Conservation (phyloP, 2,329 filamentous ascomycete species). For the Teratosphaeria zuluensis region DNA sequence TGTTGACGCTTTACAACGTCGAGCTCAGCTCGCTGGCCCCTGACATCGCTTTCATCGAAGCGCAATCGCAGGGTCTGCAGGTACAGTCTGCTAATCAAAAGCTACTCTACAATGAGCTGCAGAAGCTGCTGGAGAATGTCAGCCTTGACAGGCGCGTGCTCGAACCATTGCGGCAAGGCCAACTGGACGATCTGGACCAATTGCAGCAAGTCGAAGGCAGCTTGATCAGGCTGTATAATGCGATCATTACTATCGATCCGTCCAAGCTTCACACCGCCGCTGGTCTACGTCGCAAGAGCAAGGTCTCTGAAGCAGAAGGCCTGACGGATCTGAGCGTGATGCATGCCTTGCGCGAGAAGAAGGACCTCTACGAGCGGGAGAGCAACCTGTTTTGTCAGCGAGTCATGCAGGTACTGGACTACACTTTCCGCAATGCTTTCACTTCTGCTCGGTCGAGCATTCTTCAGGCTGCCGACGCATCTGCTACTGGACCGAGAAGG, state of each 20-base stretch:
- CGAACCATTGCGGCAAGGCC: slow-evolving; percentile 60
- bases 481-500: slow-evolving; percentile 34
- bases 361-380: slow-evolving; percentile 74
- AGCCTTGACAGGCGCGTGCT: slow-evolving; percentile 73
- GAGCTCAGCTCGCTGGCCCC: slow-evolving; percentile 89
- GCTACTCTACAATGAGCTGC: slow-evolving; percentile 77
- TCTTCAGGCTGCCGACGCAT: slow-evolving; percentile 23
- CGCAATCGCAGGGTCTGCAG: slow-evolving; percentile 90
- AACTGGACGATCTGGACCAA: slow-evolving; percentile 60
- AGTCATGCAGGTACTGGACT: slow-evolving; percentile 70
- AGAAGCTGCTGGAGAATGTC: slow-evolving; percentile 80
- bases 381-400: slow-evolving; percentile 67
- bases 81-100: slow-evolving; percentile 97
- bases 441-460: slow-evolving; percentile 38
- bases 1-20: slow-evolving; percentile 88
- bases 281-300: slow-evolving; percentile 1
- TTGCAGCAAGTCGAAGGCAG: slow-evolving; percentile 69
- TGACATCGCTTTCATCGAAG: slow-evolving; percentile 94
- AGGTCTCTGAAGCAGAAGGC: background rate
- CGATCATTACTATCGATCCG: slow-evolving; percentile 88
- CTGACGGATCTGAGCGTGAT: slow-evolving; percentile 66
- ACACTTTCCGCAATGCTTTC: slow-evolving; percentile 68
- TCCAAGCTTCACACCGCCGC: slow-evolving; percentile 40
- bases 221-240: slow-evolving; percentile 76
- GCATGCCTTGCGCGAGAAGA: slow-evolving; percentile 90